Evolutionary conservation across 148 eudicot genomes (phyloP).

Genomic region (Nyssa sinensis): DNA sequence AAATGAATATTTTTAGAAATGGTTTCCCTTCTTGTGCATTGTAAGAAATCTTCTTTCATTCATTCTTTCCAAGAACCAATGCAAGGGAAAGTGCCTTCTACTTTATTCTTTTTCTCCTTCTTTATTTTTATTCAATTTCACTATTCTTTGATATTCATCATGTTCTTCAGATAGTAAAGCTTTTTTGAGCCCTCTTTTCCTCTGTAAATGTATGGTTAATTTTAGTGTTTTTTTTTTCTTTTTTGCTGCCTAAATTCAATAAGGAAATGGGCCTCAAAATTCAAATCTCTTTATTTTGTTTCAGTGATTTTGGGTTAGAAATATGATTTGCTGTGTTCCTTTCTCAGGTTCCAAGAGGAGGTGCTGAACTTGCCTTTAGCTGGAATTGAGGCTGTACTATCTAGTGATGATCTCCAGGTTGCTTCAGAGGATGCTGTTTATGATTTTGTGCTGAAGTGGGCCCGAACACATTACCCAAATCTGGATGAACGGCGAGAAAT

Average conservation of each 20-base stretch:
- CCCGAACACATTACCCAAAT: conserved; percentile 51
- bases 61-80: too few relatives aligned
- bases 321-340: background rate
- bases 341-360: conserved; percentile 60
- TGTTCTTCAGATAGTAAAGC: background rate
- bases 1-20: background rate
- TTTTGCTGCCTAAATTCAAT: background rate
- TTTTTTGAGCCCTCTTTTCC: background rate
- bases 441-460: conserved; percentile 68
- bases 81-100: too few relatives aligned
- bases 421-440: conserved; percentile 77
- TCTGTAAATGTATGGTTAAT: background rate
- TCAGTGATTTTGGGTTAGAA: background rate
- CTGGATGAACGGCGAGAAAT: conserved; percentile 54
- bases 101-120: too few relatives aligned
- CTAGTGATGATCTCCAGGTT: conserved; percentile 67
- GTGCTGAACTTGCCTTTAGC: conserved; percentile 59
- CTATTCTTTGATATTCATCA: background rate
- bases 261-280: background rate
- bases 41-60: background rate
- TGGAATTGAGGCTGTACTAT: conserved; percentile 65
- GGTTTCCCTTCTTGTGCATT: background rate
- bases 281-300: background rate
- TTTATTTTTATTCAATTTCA: too few relatives aligned
- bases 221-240: too few relatives aligned